These are phyloP conservation scores for Aspergillus funiculosus DNA, from an alignment of 495 filamentous ascomycete species.

Conservation along the genomic window DNA sequence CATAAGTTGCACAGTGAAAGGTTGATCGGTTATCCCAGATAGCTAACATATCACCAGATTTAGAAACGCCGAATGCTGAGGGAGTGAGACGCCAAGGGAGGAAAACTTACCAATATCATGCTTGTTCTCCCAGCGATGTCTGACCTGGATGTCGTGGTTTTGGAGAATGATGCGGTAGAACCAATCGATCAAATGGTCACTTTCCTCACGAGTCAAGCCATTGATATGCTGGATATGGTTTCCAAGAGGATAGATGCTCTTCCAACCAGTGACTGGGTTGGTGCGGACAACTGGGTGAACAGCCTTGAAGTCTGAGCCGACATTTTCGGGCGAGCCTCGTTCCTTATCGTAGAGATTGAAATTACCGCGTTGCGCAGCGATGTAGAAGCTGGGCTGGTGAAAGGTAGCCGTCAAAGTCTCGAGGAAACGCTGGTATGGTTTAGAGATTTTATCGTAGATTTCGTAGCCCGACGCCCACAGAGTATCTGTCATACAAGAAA, in stretches of 20 bases:
- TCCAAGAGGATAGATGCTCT: constrained; percentile 62
- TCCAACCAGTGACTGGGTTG: constrained; percentile 84
- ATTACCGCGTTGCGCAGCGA: constrained; percentile 47
- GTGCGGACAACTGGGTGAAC: constrained; percentile 62
- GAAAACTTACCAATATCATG: constrained; percentile 55
- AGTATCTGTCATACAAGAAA: too few relatives aligned
- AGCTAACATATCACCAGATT: constrained; percentile 43
- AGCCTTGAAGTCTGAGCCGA: constrained; percentile 55
- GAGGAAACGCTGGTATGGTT: constrained; percentile 54
- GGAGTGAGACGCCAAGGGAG: too few relatives aligned
- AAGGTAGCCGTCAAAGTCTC: constrained; percentile 64
- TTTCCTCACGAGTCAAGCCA: constrained; percentile 61
- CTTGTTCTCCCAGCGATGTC: constrained; percentile 55
- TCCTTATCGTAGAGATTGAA: constrained; percentile 50
- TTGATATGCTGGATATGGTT: constrained; percentile 57
- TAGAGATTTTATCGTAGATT: constrained; percentile 68
- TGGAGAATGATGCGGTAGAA: constrained; percentile 49
- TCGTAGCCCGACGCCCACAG: constrained; percentile 76
- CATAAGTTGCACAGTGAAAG: constrained; percentile 66
- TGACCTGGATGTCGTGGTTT: constrained; percentile 76
- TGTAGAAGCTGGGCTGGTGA: constrained; percentile 54
- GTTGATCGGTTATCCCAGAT: constrained; percentile 77
- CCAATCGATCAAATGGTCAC: constrained; percentile 35
- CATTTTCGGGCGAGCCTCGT: constrained; percentile 65
- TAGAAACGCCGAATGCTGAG: too few relatives aligned